These are phyloP conservation scores for Russula sp. DNA, from an alignment of 768 basidiomycete genomes.

Conservation along the genomic window DNA sequence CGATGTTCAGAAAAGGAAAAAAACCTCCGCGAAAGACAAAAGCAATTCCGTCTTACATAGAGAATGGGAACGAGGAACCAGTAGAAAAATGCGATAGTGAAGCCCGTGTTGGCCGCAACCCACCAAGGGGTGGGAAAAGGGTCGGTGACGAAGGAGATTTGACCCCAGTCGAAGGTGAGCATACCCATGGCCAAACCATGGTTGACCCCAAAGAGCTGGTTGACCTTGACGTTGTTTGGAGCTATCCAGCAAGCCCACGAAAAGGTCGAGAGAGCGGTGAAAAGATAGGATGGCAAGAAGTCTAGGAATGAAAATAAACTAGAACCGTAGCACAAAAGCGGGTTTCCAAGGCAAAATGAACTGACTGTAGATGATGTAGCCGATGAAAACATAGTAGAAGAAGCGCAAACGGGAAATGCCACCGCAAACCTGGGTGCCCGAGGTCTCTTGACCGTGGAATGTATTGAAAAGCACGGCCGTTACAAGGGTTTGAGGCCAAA, in stretches of 20 bases:
- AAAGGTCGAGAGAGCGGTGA: constrained; percentile 37
- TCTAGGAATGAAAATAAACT: neutral
- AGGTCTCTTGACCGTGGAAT: constrained; percentile 39
- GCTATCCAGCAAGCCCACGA: constrained; percentile 64
- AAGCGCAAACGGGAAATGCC: constrained; percentile 53
- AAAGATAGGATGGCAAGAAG: constrained; percentile 23
- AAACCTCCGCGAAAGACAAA: neutral
- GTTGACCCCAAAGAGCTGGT: constrained; percentile 68
- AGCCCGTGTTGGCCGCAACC: constrained; percentile 68
- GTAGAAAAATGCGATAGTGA: constrained; percentile 65
- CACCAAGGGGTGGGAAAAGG: constrained; percentile 84
- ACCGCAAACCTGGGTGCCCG: constrained; percentile 44
- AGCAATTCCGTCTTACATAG: constrained; percentile 37
- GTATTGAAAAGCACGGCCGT: constrained; percentile 48
- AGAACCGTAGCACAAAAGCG: neutral
- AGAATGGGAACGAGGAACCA: constrained; percentile 63
- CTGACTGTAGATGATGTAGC: constrained; percentile 44
- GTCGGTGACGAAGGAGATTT: constrained; percentile 63
- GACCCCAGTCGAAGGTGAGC: constrained; percentile 80
- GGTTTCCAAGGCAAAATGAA: constrained; percentile 68
- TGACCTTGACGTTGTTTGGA: constrained; percentile 64
- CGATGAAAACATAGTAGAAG: constrained; percentile 46
- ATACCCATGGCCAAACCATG: constrained; percentile 54
- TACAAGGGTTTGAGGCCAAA: constrained; percentile 48
- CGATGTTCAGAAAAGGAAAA: neutral